Evolutionary conservation across 2,329 filamentous ascomycete species (phyloP).

Genomic region (Aspergillus fumigatiaffinis): DNA sequence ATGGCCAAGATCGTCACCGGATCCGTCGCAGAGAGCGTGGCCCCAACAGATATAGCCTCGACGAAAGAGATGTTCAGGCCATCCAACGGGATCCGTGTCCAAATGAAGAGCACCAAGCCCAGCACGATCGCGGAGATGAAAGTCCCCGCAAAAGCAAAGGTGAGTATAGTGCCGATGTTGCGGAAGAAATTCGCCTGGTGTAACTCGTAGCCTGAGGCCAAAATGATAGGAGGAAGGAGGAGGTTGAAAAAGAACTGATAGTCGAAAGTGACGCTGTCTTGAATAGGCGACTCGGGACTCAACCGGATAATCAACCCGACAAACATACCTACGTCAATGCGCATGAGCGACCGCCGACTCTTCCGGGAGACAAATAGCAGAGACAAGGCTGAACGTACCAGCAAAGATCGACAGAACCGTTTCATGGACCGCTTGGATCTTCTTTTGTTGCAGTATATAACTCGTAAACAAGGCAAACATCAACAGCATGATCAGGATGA

Average conservation of each 20-base stretch:
- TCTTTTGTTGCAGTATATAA: slow-evolving; percentile 93
- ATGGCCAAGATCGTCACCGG: slow-evolving; percentile 97
- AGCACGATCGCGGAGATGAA: slow-evolving; percentile 97
- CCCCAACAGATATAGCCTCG: slow-evolving; percentile 93
- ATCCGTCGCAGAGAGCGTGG: slow-evolving; percentile 93
- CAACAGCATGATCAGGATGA: slow-evolving; percentile 91
- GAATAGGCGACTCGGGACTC: slow-evolving; percentile 75
- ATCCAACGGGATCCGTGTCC: slow-evolving; percentile 81
- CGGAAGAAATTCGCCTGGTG: slow-evolving; percentile 99
- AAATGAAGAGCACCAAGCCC: slow-evolving; percentile 81
- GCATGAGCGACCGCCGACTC: slow-evolving; percentile 5
- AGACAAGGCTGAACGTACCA: slow-evolving; percentile 48
- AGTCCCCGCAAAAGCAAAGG: slow-evolving; percentile 94
- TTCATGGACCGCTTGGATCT: slow-evolving; percentile 95
- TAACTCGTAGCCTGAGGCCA: slow-evolving; percentile 93
- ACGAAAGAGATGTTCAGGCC: slow-evolving; percentile 84
- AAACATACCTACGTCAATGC: slow-evolving; percentile 68
- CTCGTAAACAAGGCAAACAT: slow-evolving; percentile 94
- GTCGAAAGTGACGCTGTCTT: slow-evolving; percentile 90
- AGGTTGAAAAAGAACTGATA: slow-evolving; percentile 99
- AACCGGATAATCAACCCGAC: slow-evolving; percentile 85
- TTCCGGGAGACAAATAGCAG: not conserved
- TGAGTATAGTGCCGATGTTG: slow-evolving; percentile 94
- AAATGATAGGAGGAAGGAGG: slow-evolving; percentile 94
- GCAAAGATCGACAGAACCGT: slow-evolving; percentile 98